Percentiles rank a stretch among this genome's conserved stretches.
phyloP scores from a whole-genome alignment of 1,139 yeast species.

The Yamadazyma friedrichii region DNA sequence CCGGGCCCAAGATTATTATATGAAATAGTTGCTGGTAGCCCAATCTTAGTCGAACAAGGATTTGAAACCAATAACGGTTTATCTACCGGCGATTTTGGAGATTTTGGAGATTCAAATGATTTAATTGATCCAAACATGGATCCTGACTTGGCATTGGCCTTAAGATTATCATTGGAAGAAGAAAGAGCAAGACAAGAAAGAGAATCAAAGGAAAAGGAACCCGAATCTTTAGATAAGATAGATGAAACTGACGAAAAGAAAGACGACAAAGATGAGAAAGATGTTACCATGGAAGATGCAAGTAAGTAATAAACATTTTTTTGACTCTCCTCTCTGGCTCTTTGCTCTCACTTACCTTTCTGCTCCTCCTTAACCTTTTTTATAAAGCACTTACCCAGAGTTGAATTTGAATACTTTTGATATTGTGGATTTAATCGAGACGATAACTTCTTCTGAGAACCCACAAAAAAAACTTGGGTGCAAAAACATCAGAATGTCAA shows the following conservation, averaged over 20 bases:
- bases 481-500: not conserved
- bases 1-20: conserved; percentile 83
- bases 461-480: conserved; percentile 6
- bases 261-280: conserved; percentile 15
- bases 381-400: no score
- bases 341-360: no score
- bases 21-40: conserved; percentile 69
- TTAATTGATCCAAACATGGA: conserved; percentile 90
- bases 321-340: no score
- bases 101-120: conserved; percentile 48
- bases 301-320: not conserved
- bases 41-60: conserved; percentile 63
- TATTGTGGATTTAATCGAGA: no score
- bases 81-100: conserved; percentile 37
- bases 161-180: conserved; percentile 80
- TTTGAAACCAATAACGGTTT: conserved; percentile 25
- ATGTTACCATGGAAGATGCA: conserved; percentile 19
- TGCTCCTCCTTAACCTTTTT: no score
- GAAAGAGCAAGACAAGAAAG: conserved; percentile 76
- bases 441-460: not conserved
- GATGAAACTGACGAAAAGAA: conserved; percentile 23
- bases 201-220: conserved; percentile 40
- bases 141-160: conserved; percentile 94
- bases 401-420: no score
- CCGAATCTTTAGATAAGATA: conserved; percentile 26